phyloP scores from a whole-genome alignment of 2,329 filamentous ascomycete genomes.

The Fusarium sp. region DNA sequence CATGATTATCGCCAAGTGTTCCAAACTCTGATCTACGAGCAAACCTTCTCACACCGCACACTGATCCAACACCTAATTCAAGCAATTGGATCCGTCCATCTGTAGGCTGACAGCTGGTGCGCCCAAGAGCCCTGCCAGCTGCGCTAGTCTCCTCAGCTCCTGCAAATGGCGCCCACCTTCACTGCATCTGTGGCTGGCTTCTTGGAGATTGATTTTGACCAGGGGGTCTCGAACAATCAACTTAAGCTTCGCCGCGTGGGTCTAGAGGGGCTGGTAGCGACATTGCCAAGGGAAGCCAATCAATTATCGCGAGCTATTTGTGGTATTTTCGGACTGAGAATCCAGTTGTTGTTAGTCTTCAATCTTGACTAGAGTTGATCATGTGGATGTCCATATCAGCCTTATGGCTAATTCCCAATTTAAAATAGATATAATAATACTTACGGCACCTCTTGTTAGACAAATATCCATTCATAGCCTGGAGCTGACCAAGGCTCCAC shows the following conservation, averaged over 20 bases:
- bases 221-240: slow-evolving; percentile 46
- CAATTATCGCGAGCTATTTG: slow-evolving; percentile 13
- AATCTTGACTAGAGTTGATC: slow-evolving; percentile 4
- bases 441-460: not conserved
- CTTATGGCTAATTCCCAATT: not conserved
- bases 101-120: slow-evolving; percentile 23
- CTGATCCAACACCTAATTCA: not conserved
- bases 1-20: not conserved
- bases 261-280: slow-evolving; percentile 19
- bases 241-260: slow-evolving; percentile 50
- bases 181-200: too few relatives aligned
- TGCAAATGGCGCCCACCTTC: slow-evolving; percentile 21
- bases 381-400: not conserved
- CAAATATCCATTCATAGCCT: slow-evolving; percentile 5
- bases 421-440: not conserved
- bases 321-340: slow-evolving; percentile 30
- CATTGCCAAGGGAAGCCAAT: slow-evolving; percentile 26
- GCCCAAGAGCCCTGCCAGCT: slow-evolving; percentile 26
- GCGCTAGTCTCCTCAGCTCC: slow-evolving; percentile 35
- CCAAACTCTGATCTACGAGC: slow-evolving; percentile 15
- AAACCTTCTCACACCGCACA: not conserved
- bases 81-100: slow-evolving; percentile 9
- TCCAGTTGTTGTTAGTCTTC: not conserved
- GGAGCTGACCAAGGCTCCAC: too few relatives aligned
- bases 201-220: slow-evolving; percentile 34